Percentiles rank a stretch among this genome's conserved stretches.
phyloP scores from a whole-genome alignment of 345 rosid species.

The Xanthoceras sorbifolium region DNA sequence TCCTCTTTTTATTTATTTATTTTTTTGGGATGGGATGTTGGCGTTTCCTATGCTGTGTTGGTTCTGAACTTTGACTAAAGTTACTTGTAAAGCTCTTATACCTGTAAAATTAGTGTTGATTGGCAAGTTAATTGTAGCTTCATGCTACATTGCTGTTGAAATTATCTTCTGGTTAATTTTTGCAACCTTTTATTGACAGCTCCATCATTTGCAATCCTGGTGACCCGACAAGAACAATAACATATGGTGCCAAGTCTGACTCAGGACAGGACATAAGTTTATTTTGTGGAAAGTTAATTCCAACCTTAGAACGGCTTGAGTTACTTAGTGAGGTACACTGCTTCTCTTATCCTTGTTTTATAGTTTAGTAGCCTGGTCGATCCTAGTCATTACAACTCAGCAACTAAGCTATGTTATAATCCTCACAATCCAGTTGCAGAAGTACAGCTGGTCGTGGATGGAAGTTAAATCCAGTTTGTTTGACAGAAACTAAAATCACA shows the following conservation, averaged over 20 bases:
- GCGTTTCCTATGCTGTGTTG: neutral
- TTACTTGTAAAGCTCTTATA: neutral
- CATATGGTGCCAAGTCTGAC: constrained; percentile 47
- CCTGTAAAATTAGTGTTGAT: neutral
- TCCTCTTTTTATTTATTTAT: neutral
- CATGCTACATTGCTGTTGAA: neutral
- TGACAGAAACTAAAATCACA: neutral
- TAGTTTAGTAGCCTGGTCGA: neutral
- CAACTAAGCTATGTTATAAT: neutral
- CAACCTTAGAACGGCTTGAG: constrained; percentile 78
- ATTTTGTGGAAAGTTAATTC: constrained; percentile 61
- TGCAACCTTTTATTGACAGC: constrained; percentile 39
- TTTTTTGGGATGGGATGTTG: neutral
- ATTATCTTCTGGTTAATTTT: neutral
- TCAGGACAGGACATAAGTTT: constrained; percentile 42
- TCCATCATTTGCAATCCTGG: constrained; percentile 37
- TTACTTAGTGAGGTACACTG: constrained; percentile 72
- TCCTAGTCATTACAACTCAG: neutral
- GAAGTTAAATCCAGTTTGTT: neutral
- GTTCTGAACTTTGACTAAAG: neutral
- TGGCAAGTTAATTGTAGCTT: neutral
- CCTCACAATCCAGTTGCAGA: neutral
- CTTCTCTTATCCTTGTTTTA: constrained; percentile 11
- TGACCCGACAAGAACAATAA: constrained; percentile 34
- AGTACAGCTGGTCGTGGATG: neutral